A percentile compares a stretch with the other conserved stretches of the same genome.
Conservation (phyloP, 1,284 basidiomycete genomes). For the Chalciporus piperatoides region DNA sequence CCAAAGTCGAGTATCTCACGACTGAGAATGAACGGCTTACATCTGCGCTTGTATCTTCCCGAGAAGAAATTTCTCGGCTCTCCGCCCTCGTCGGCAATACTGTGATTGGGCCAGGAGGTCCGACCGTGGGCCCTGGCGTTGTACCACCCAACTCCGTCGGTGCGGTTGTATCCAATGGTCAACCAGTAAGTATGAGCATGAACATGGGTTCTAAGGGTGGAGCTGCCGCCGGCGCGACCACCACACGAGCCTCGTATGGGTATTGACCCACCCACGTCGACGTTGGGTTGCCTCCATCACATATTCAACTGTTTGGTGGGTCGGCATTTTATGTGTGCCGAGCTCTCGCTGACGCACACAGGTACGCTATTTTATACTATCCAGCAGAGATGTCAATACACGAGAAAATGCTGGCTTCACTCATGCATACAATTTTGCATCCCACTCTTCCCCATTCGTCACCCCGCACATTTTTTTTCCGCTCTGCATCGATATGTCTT, state of each 20-base stretch:
- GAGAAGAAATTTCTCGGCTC: slow-evolving; percentile 77
- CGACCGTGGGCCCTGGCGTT: slow-evolving; percentile 29
- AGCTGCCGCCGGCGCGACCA: slow-evolving; percentile 16
- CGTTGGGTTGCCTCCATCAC: slow-evolving; percentile 4
- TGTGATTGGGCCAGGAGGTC: slow-evolving; percentile 43
- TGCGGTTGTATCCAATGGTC: slow-evolving; percentile 29
- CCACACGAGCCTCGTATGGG: slow-evolving; percentile 32
- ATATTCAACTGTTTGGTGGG: slow-evolving; percentile 21
- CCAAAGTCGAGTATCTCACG: slow-evolving; percentile 86
- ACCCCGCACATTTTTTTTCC: slow-evolving; percentile 12
- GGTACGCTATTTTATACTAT: slow-evolving; percentile 17
- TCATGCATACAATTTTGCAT: slow-evolving; percentile 19
- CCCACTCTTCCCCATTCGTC: slow-evolving; percentile 1
- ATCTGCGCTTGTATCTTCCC: slow-evolving; percentile 67
- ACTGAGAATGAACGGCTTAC: slow-evolving; percentile 94
- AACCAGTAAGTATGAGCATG: slow-evolving; percentile 45
- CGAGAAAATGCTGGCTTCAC: slow-evolving; percentile 20
- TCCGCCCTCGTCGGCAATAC: slow-evolving; percentile 64
- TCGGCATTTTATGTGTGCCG: not conserved
- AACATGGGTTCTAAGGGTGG: slow-evolving; percentile 37
- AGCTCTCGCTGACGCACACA: slow-evolving; percentile 7
- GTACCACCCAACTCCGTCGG: slow-evolving; percentile 19
- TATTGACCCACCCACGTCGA: slow-evolving; percentile 20
- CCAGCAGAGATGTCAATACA: slow-evolving; percentile 20
- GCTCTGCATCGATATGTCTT: slow-evolving; percentile 11